Base-by-base conservation (phyloP, 441 rosid species). In the Eutrema salsugineum region DNA sequence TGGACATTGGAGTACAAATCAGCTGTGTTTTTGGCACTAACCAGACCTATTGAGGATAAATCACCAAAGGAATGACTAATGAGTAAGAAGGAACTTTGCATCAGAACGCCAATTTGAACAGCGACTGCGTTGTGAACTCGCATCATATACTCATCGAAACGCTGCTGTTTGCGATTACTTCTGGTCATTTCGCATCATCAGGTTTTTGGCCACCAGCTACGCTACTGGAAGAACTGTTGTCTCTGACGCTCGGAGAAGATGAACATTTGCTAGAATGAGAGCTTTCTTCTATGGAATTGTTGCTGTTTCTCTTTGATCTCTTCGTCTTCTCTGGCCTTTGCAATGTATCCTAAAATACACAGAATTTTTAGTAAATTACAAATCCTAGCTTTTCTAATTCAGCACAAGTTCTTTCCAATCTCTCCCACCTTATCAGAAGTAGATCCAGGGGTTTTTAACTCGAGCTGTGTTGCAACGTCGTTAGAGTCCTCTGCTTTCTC, bases 361-460 rank as follows among this genome's bases (percentile, higher is more conserved):
- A 42, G 22, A 63, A 48, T 75, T 8, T 8, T 10, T 5, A 10
- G 56, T 11, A 42, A 27, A n/a, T n/a, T n/a, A n/a, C n/a, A n/a
- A n/a, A n/a, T n/a, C n/a, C n/a, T n/a, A n/a, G n/a, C n/a, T n/a
- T n/a, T n/a, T n/a, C 49, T 49, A 11, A 63, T 51, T 59, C 15
- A 47, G 22, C 17, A 46, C 19, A 53, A 27, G 7, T 27, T 24
- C 4, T 20, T 54, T 19, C 32, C 3, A 6, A 51, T 14, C 40
- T 75, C 73, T 72, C 77, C 32, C 46, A 91, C 97, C 89, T 86
- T 80, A 72, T 91, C 91, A 50, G 80, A 71, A 5, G 87, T 81
- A 11, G 91, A 86, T 47, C 96, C 94, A 15, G 96, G 94, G 49
- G 89, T 90, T 73, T 93, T 93, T 78, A 93, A 77, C 86, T 88